Percentiles rank a stretch among this genome's conserved stretches.
phyloP scores from a whole-genome alignment of 163 green algal species.

The Chloromonas sp. region DNA sequence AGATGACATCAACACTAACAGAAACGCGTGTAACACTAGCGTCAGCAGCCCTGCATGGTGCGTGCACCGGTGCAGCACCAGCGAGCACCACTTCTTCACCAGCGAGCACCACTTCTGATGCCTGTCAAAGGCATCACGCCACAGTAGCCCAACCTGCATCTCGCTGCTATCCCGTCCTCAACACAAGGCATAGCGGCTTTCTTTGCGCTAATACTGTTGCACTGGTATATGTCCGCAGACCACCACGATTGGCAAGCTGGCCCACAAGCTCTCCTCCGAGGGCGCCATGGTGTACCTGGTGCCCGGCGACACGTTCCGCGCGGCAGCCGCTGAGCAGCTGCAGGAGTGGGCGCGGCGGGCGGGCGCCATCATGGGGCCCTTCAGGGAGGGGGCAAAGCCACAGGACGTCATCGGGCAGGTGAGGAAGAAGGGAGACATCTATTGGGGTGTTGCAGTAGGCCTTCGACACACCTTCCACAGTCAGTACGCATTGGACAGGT shows the following conservation, averaged over 20 bases:
- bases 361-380: slow-evolving; percentile 49
- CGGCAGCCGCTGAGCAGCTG: slow-evolving; percentile 91
- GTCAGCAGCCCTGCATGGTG: too few relatives aligned
- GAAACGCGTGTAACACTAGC: too few relatives aligned
- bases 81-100: too few relatives aligned
- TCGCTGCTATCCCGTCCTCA: too few relatives aligned
- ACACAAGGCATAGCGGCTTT: too few relatives aligned
- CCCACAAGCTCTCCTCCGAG: slow-evolving; percentile 62
- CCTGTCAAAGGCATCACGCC: too few relatives aligned
- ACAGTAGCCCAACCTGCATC: too few relatives aligned
- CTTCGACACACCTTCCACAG: neutral
- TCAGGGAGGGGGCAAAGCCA: slow-evolving; percentile 46
- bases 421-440: neutral
- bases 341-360: slow-evolving; percentile 76
- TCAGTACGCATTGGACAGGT: slow-evolving; percentile 22
- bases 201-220: too few relatives aligned
- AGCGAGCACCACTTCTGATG: too few relatives aligned
- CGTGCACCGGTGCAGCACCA: too few relatives aligned
- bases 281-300: slow-evolving; percentile 61
- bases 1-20: too few relatives aligned
- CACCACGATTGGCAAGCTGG: slow-evolving; percentile 89
- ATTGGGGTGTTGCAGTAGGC: too few relatives aligned
- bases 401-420: slow-evolving; percentile 33
- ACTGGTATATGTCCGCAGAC: slow-evolving; percentile 13
- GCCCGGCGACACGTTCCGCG: slow-evolving; percentile 94